Percentiles rank a stretch among this genome's conserved stretches.
phyloP scores from a whole-genome alignment of 2,329 filamentous ascomycete genomes.

The Colletotrichum filicis region DNA sequence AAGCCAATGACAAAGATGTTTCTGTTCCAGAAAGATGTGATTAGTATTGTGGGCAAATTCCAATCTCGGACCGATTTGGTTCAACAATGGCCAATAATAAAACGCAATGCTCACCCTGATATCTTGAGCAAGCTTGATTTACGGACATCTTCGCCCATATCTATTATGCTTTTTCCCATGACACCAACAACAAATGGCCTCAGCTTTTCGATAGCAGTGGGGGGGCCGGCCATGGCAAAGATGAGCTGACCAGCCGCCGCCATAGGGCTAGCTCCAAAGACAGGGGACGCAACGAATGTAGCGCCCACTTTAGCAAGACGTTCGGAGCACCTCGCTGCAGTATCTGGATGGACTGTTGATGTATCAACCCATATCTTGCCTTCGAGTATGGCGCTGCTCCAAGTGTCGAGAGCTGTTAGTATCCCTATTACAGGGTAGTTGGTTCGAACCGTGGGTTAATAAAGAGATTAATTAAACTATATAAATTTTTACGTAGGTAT shows the following conservation, averaged over 20 bases:
- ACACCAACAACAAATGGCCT: slow-evolving; percentile 52
- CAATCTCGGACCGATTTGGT: neutral
- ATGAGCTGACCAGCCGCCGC: slow-evolving; percentile 54
- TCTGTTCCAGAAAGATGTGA: slow-evolving; percentile 29
- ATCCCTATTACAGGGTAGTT: no score
- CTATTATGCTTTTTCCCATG: slow-evolving; percentile 51
- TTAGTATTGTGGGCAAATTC: neutral
- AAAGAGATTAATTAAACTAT: no score
- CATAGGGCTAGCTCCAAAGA: slow-evolving; percentile 54
- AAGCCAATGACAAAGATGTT: slow-evolving; percentile 46
- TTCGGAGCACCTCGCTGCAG: slow-evolving; percentile 39
- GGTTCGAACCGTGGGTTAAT: no score
- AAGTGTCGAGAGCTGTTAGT: neutral
- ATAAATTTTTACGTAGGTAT: no score
- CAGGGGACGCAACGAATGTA: slow-evolving; percentile 49
- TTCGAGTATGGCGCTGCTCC: slow-evolving; percentile 16
- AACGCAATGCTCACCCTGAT: slow-evolving; percentile 43
- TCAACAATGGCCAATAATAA: neutral
- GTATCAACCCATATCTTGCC: slow-evolving; percentile 39
- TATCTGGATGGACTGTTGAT: slow-evolving; percentile 43
- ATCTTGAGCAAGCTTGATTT: slow-evolving; percentile 55
- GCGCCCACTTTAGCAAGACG: slow-evolving; percentile 22
- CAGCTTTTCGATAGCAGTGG: slow-evolving; percentile 43
- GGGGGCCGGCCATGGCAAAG: slow-evolving; percentile 52
- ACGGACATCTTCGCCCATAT: slow-evolving; percentile 52